These are phyloP conservation scores for Zymoseptoria pseudotritici DNA, from an alignment of 2,329 filamentous ascomycete species.

Conservation along the genomic window DNA sequence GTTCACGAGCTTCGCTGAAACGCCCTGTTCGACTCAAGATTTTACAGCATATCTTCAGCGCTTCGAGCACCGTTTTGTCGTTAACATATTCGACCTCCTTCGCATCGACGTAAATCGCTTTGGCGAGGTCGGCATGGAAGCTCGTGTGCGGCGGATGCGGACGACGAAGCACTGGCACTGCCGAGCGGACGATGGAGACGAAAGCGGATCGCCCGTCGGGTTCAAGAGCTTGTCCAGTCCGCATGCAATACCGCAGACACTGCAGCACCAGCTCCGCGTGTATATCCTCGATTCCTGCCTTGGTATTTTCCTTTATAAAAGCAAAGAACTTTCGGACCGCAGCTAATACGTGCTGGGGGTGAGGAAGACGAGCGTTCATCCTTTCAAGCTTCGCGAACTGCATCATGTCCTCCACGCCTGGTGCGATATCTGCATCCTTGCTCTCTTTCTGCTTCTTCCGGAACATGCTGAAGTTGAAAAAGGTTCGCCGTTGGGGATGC, in stretches of 20 bases:
- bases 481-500: constrained; percentile 40
- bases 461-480: constrained; percentile 54
- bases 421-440: constrained; percentile 57
- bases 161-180: background rate
- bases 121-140: constrained; percentile 36
- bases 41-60: background rate
- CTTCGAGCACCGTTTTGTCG: background rate
- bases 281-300: constrained; percentile 50
- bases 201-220: too few species aligned
- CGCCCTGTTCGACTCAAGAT: constrained; percentile 26
- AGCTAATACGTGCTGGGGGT: constrained; percentile 53
- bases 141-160: too few species aligned
- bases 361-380: constrained; percentile 58
- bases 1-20: constrained; percentile 37
- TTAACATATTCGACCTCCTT: background rate
- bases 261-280: constrained; percentile 56
- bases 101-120: constrained; percentile 26
- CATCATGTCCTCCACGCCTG: constrained; percentile 65
- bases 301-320: constrained; percentile 31
- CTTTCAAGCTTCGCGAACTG: constrained; percentile 57
- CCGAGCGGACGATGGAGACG: too few species aligned
- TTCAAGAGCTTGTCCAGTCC: too few species aligned
- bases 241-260: constrained; percentile 53
- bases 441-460: constrained; percentile 46
- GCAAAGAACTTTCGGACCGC: constrained; percentile 60